Percentiles rank a stretch among this genome's conserved stretches.
These are phyloP conservation scores for Daldinia eschscholtzii DNA, from an alignment of 2,329 filamentous ascomycete genomes.

Conservation along the genomic window DNA sequence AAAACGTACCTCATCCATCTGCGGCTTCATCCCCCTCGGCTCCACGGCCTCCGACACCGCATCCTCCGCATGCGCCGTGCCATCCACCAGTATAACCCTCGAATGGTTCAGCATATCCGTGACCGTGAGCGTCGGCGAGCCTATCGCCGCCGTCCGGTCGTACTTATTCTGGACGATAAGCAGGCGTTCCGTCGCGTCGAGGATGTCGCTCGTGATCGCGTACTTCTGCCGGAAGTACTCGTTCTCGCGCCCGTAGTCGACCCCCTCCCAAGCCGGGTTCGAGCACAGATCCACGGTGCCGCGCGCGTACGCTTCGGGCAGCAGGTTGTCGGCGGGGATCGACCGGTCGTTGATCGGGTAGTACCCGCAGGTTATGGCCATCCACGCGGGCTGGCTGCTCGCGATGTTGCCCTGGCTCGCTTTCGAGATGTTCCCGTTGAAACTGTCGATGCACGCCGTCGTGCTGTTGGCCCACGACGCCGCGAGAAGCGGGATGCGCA, in stretches of 20 bases:
- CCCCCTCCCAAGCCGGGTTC: conserved; percentile 22
- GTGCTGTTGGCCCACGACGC: conserved; percentile 37
- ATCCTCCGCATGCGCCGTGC: conserved; percentile 39
- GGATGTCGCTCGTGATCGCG: conserved; percentile 25
- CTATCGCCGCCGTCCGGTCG: conserved; percentile 39
- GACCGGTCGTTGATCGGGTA: conserved; percentile 40
- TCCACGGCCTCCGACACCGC: conserved; percentile 39
- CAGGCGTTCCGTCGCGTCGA: conserved; percentile 32
- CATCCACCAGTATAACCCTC: conserved; percentile 32
- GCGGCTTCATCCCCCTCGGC: conserved; percentile 33
- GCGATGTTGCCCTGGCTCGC: conserved; percentile 22
- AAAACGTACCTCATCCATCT: conserved; percentile 38
- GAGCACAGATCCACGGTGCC: conserved; percentile 34
- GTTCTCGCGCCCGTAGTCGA: conserved; percentile 36
- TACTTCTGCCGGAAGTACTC: conserved; percentile 44
- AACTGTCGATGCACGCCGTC: conserved; percentile 30
- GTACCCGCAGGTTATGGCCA: conserved; percentile 33
- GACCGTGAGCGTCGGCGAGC: conserved; percentile 31
- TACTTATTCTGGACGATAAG: conserved; percentile 39
- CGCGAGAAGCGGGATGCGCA: conserved; percentile 41
- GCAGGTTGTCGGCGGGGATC: conserved; percentile 35
- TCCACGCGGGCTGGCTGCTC: conserved; percentile 30
- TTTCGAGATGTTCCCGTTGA: conserved; percentile 37
- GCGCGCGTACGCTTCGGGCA: conserved; percentile 35
- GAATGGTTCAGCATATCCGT: conserved; percentile 35